Conservation (phyloP, 2,329 filamentous ascomycete genomes). For the Penicillium sp. region DNA sequence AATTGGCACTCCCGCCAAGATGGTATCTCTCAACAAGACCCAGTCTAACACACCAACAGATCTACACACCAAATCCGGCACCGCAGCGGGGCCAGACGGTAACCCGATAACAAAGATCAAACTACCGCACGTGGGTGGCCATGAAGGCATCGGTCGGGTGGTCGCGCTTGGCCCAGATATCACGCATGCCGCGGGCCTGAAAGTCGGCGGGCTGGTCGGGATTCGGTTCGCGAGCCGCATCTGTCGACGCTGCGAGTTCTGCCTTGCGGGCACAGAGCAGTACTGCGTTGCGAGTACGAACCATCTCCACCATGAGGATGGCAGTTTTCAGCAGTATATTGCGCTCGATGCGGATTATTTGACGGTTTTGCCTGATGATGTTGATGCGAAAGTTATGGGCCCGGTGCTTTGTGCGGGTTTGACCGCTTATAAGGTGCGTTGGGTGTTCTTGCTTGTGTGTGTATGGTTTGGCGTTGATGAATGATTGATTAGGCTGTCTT, state of each 20-base stretch:
- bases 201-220: constrained; percentile 42
- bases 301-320: constrained; percentile 48
- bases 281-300: constrained; percentile 45
- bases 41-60: constrained; percentile 24
- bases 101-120: constrained; percentile 46
- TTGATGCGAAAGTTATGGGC: constrained; percentile 42
- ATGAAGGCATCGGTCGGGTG: constrained; percentile 47
- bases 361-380: constrained; percentile 44
- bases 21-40: background rate
- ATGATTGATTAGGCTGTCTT: constrained; percentile 37
- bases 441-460: no score
- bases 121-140: constrained; percentile 47
- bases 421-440: constrained; percentile 43
- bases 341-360: constrained; percentile 46
- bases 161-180: constrained; percentile 40
- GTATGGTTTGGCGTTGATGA: background rate
- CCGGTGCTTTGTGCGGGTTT: constrained; percentile 48
- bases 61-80: constrained; percentile 42
- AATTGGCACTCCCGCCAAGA: background rate
- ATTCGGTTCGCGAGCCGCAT: constrained; percentile 46
- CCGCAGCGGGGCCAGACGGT: constrained; percentile 39
- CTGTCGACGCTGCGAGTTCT: constrained; percentile 46
- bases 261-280: constrained; percentile 42
- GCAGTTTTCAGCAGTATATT: constrained; percentile 48
- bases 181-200: constrained; percentile 31